A percentile compares a stretch with the other conserved stretches of the same genome.
phyloP scores from a whole-genome alignment of 371 early-diverging fungal genomes.

The Funneliformis caledonium region DNA sequence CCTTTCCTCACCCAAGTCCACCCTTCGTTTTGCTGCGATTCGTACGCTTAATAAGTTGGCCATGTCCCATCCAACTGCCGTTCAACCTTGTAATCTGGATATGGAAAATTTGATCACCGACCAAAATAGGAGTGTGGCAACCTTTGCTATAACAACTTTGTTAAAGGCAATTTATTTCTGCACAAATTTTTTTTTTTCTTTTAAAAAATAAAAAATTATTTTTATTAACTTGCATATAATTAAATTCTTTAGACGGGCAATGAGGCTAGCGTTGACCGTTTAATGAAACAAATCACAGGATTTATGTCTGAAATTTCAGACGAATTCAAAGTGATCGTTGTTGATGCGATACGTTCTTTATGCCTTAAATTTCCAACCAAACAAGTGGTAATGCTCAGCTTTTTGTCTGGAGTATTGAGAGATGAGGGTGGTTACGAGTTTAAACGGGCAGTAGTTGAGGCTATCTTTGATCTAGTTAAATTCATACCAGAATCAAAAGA shows the following conservation, averaged over 20 bases:
- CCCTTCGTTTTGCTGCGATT: conserved; percentile 95
- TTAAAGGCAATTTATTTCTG: conserved; percentile 69
- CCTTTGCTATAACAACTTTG: conserved; percentile 98
- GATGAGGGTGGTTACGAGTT: conserved; percentile 98
- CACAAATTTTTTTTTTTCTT: neutral
- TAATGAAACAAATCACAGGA: conserved; percentile 97
- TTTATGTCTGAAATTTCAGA: conserved; percentile 98
- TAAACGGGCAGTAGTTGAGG: conserved; percentile 95
- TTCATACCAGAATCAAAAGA: conserved; percentile 94
- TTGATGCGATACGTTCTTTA: conserved; percentile 94
- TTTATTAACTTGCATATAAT: conserved; percentile 6
- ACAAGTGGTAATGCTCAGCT: conserved; percentile 90
- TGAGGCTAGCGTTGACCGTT: conserved; percentile 94
- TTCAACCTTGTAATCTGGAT: conserved; percentile 94
- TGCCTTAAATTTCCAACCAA: conserved; percentile 97
- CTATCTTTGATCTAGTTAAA: conserved; percentile 94
- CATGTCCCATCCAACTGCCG: conserved; percentile 84
- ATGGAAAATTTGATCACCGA: conserved; percentile 97
- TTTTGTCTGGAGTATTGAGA: conserved; percentile 89
- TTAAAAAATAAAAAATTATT: neutral
- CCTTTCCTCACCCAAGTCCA: conserved; percentile 89
- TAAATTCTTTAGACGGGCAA: conserved; percentile 80
- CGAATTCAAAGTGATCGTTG: conserved; percentile 97
- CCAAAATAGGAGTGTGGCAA: conserved; percentile 95
- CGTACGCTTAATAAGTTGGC: conserved; percentile 93